Conservation (phyloP, 2,329 filamentous ascomycete genomes). For the Cladosporium sp. region DNA sequence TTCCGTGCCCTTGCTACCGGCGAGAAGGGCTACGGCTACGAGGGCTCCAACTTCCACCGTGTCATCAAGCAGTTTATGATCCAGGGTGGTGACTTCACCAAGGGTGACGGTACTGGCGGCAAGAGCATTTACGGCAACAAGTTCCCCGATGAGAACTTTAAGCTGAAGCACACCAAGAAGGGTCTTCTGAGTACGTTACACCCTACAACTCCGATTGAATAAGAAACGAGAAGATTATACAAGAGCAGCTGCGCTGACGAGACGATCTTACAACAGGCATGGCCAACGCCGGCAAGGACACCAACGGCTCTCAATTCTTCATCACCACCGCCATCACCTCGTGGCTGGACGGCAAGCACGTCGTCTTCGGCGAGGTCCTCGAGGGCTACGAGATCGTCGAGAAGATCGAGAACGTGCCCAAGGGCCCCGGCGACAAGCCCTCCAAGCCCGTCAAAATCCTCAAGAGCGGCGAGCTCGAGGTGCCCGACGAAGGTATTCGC, state of each 20-base stretch:
- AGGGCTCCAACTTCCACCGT: conserved; percentile 80
- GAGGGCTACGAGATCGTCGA: conserved; percentile 79
- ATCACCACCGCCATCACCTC: conserved; percentile 77
- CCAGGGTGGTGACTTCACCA: conserved; percentile 85
- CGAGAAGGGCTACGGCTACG: conserved; percentile 80
- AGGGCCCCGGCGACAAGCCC: conserved; percentile 64
- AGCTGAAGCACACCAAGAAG: conserved; percentile 84
- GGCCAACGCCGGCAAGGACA: conserved; percentile 80
- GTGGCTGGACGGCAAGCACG: conserved; percentile 79
- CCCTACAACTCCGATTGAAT: background rate
- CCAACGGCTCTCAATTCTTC: conserved; percentile 88
- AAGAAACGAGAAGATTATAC: background rate
- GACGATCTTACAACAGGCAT: conserved; percentile 51
- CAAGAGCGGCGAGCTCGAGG: conserved; percentile 78
- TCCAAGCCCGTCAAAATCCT: conserved; percentile 65
- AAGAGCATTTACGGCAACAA: conserved; percentile 84
- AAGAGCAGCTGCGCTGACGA: background rate
- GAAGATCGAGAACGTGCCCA: conserved; percentile 69
- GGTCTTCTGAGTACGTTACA: conserved; percentile 61
- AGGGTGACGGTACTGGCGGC: conserved; percentile 74
- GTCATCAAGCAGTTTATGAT: conserved; percentile 92
- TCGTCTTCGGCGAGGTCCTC: conserved; percentile 83
- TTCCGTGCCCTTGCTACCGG: conserved; percentile 77
- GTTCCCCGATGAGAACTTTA: conserved; percentile 91
- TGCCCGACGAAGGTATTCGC: conserved; percentile 88